A percentile compares a stretch with the other conserved stretches of the same genome.
phyloP scores from a whole-genome alignment of 225 moss, liverwort and hornwort genomes.

The Sphagnum contortum region DNA sequence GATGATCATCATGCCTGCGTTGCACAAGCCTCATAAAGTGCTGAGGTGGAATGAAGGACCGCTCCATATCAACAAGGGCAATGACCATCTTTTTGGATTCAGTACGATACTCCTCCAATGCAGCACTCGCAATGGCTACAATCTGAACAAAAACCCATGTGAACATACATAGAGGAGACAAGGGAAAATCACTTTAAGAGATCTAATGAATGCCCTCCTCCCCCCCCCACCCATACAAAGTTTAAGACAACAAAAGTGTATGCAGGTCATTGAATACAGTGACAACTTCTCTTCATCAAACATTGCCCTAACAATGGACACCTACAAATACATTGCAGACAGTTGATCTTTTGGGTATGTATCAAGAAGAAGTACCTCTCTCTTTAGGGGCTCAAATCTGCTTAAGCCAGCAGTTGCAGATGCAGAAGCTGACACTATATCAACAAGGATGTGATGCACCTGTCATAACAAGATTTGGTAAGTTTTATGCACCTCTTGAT shows the following conservation, averaged over 20 bases:
- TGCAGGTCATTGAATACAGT: too few species aligned
- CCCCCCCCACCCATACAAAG: too few species aligned
- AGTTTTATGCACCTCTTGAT: too few species aligned
- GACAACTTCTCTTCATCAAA: too few species aligned
- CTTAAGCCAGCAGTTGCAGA: slow-evolving; percentile 71
- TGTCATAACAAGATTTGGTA: neutral
- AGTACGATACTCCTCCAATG: slow-evolving; percentile 72
- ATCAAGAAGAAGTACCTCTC: slow-evolving; percentile 50
- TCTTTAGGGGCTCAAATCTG: slow-evolving; percentile 83
- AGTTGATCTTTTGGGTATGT: too few species aligned
- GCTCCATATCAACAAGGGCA: slow-evolving; percentile 96
- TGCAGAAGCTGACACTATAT: slow-evolving; percentile 89
- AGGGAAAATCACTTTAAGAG: too few species aligned
- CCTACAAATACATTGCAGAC: neutral
- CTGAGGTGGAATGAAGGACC: slow-evolving; percentile 91
- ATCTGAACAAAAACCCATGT: slow-evolving; percentile 36
- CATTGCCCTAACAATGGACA: too few species aligned
- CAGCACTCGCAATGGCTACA: slow-evolving; percentile 90
- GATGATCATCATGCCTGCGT: slow-evolving; percentile 41
- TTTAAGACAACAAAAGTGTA: too few species aligned
- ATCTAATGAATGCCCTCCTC: too few species aligned
- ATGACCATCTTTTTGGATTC: slow-evolving; percentile 91
- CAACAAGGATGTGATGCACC: slow-evolving; percentile 88
- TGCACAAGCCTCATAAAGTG: slow-evolving; percentile 96
- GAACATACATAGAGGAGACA: neutral